These are phyloP conservation scores for Fusarium siculi DNA, from an alignment of 2,329 filamentous ascomycete species.

Conservation along the genomic window DNA sequence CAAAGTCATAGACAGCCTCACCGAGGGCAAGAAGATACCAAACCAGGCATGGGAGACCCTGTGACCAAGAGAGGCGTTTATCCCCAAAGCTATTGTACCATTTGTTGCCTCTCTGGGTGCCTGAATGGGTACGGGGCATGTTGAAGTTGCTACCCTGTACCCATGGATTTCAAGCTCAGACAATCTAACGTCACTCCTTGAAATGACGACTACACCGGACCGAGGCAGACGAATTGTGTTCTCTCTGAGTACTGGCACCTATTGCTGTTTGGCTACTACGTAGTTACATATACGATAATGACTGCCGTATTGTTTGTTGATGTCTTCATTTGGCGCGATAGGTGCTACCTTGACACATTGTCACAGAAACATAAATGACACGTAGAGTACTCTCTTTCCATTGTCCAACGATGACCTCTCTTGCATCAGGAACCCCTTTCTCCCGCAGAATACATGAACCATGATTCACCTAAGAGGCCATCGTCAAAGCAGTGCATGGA, in stretches of 20 bases:
- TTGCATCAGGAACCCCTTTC: slow-evolving; percentile 4
- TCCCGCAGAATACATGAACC: slow-evolving; percentile 12
- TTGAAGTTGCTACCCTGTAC: background rate
- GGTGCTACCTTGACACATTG: background rate
- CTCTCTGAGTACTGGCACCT: background rate
- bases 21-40: no score
- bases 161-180: background rate
- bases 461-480: background rate
- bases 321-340: background rate
- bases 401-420: background rate
- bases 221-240: background rate
- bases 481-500: slow-evolving; percentile 20
- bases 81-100: fast-evolving
- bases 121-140: background rate
- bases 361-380: background rate
- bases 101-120: background rate
- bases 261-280: background rate
- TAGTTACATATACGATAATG: no score
- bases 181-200: background rate
- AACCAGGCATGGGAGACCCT: background rate
- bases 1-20: background rate
- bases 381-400: no score
- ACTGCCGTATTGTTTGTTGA: background rate
- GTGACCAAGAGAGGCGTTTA: no score
- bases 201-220: background rate